Evolutionary conservation across 768 basidiomycete genomes (phyloP).

Genomic region (Trametes meyenii): DNA sequence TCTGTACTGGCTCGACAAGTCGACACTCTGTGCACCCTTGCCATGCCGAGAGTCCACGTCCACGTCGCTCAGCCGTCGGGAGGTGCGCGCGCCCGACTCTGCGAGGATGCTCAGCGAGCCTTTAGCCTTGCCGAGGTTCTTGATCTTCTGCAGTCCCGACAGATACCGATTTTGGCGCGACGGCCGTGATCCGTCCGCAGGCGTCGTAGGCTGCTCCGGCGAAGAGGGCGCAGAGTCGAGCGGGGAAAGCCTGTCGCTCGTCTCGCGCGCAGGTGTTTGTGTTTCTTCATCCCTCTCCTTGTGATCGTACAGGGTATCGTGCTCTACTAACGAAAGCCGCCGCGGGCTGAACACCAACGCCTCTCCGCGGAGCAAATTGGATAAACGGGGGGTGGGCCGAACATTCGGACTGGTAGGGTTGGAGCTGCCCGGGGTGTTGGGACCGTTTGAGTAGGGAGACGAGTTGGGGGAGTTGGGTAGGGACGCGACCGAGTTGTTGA

Average conservation of each 20-base stretch:
- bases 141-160: constrained; percentile 36
- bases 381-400: constrained; percentile 39
- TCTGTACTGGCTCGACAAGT: constrained; percentile 9
- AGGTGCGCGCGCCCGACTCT: constrained; percentile 17
- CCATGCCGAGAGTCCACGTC: constrained; percentile 13
- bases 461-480: constrained; percentile 14
- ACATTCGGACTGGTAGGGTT: constrained; percentile 32
- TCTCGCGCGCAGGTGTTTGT: not conserved
- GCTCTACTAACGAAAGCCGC: constrained; percentile 7
- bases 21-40: constrained; percentile 6
- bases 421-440: constrained; percentile 14
- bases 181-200: constrained; percentile 17
- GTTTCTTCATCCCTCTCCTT: not conserved
- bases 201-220: constrained; percentile 9
- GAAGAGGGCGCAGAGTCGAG: constrained; percentile 19
- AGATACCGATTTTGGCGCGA: constrained; percentile 29
- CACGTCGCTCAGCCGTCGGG: constrained; percentile 27
- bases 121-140: constrained; percentile 37
- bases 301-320: constrained; percentile 1
- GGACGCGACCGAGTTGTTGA: constrained; percentile 12
- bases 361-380: constrained; percentile 25
- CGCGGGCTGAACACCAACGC: constrained; percentile 8
- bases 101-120: constrained; percentile 29
- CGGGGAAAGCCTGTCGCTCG: not conserved
- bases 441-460: constrained; percentile 12